Base-by-base conservation (phyloP, 352 stramenopile genomes). In the Phytophthora rubi region DNA sequence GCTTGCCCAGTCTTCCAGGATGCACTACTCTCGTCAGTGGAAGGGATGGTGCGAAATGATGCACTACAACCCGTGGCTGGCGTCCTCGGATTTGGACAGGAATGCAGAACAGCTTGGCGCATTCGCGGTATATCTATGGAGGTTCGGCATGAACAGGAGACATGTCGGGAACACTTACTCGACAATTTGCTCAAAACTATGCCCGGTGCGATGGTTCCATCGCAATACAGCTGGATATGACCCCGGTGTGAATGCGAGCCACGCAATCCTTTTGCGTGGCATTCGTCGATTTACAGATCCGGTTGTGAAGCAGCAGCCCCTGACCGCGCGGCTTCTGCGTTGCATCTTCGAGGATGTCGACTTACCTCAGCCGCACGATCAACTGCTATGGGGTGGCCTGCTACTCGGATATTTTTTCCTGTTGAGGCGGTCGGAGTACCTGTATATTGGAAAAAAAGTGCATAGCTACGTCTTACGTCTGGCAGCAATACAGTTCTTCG, bases 341-440 rank as follows among this genome's bases (percentile, higher is more conserved):
- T 2, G 5, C 3, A 56, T 65, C 8, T 61, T 54, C 9, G 33
- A 21, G 57, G 0, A 45, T 28, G 2, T 21, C 32, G n/a, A 15
- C 35, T 42, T 42, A 13, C 6, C 10, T 6, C 35, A 42, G 10
- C 54, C 67, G 5, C 59, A 48, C 3, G 28, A 49, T 18, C 60
- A 65, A 18, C 37, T 66, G 9, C 18, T 65, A 4, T 74, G 60
- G 66, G 53, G 59, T 62, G 66, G 59, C 4, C 28, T 73, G 5
- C 59, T 73, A 1, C 48, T 69, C 12, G 54, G 53, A 0, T 69
- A 69, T n/a, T 73, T 73, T 5, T 73, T 73, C 54, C 37, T 73
- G 4, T 21, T 65, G 0, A 44, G 66, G 18, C 53, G 59, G 0
- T 73, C 66, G 0, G 60, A 65, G 12, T 74, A 74, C 53, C 39